Conservation (phyloP, 352 stramenopile genomes). For the Globisporangium megalacanthum region DNA sequence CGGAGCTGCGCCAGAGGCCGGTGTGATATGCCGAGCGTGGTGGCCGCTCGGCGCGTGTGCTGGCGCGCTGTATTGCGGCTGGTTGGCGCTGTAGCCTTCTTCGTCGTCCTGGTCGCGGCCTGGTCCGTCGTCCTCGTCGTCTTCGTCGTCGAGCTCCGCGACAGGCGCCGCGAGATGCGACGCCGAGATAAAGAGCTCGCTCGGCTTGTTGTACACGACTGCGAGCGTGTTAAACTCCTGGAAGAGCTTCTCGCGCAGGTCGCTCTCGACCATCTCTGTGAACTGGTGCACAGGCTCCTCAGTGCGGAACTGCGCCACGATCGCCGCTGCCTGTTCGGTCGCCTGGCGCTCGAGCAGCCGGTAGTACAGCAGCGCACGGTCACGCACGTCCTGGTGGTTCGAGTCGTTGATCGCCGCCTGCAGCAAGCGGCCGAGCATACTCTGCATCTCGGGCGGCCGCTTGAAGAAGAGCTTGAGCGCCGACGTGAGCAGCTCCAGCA, state of each 20-base stretch:
- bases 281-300: conserved; percentile 85
- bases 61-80: conserved; percentile 33
- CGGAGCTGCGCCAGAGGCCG: conserved; percentile 16
- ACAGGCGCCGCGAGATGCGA: conserved; percentile 41
- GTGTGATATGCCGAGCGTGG: conserved; percentile 2
- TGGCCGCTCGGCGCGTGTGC: not conserved
- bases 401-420: conserved; percentile 93
- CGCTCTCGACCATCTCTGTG: conserved; percentile 76
- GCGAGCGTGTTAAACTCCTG: conserved; percentile 98
- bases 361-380: conserved; percentile 98
- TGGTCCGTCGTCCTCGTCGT: conserved; percentile 45
- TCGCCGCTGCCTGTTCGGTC: conserved; percentile 85
- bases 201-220: conserved; percentile 96
- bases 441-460: conserved; percentile 96
- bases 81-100: conserved; percentile 26
- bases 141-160: conserved; percentile 34
- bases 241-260: conserved; percentile 86
- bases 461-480: conserved; percentile 98
- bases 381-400: conserved; percentile 93
- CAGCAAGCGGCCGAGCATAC: conserved; percentile 95
- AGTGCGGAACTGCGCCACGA: conserved; percentile 79
- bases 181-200: conserved; percentile 92
- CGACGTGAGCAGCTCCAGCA: conserved; percentile 93
- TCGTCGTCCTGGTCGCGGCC: conserved; percentile 31
- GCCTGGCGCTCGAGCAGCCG: conserved; percentile 91